phyloP scores from a whole-genome alignment of 169 alveolate species.

The Plasmodium blacklocki region DNA sequence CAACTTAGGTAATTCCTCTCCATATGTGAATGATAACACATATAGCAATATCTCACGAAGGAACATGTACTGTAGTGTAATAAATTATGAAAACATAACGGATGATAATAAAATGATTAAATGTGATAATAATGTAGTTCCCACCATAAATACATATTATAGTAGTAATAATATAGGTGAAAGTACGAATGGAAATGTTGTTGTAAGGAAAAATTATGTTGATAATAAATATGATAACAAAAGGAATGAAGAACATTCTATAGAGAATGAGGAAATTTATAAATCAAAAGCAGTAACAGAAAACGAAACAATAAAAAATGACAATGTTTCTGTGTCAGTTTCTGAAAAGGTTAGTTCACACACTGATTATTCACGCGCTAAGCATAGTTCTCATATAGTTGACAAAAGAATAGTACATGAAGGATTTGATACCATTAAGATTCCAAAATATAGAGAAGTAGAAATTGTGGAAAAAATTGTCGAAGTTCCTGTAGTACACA shows the following conservation, averaged over 20 bases:
- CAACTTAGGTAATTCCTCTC: neutral
- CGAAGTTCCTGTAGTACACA: constrained; percentile 86
- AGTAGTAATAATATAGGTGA: neutral
- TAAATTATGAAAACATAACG: neutral
- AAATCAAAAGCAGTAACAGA: constrained; percentile 11
- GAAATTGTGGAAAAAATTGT: constrained; percentile 85
- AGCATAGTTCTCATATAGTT: constrained; percentile 76
- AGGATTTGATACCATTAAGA: constrained; percentile 84
- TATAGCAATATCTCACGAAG: neutral
- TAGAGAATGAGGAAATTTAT: neutral
- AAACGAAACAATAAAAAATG: constrained; percentile 18
- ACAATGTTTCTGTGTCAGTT: constrained; percentile 22
- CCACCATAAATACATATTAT: neutral
- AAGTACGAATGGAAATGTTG: constrained; percentile 16
- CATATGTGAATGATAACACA: constrained; percentile 15
- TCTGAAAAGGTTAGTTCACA: constrained; percentile 57
- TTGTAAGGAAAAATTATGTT: neutral
- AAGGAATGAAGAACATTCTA: neutral
- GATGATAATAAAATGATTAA: neutral
- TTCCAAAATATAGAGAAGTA: constrained; percentile 85
- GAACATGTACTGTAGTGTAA: neutral
- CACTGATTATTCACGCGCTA: constrained; percentile 83
- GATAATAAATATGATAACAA: neutral
- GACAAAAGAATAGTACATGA: constrained; percentile 84
- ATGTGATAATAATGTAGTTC: neutral